Percentiles rank a stretch among this genome's conserved stretches.
Evolutionary conservation across 2,329 filamentous ascomycete genomes (phyloP).

Genomic region (Colletotrichum graminicola): DNA sequence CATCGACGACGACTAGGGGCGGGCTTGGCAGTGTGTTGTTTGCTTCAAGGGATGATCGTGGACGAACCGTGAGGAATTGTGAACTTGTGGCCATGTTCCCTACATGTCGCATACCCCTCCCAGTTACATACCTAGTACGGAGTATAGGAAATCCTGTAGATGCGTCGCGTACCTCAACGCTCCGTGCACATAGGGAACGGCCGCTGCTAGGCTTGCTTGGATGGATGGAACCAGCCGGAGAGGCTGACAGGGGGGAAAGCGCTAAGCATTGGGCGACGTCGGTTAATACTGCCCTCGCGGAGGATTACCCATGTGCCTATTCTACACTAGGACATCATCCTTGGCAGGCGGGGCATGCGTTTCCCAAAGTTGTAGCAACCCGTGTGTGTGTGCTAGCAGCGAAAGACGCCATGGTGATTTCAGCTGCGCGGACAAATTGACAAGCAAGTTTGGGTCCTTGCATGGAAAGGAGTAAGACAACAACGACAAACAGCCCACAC

Average conservation of each 20-base stretch:
- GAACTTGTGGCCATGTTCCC: not conserved
- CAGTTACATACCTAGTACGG: no score
- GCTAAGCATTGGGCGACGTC: constrained; percentile 36
- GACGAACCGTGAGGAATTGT: not conserved
- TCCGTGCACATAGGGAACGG: constrained; percentile 19
- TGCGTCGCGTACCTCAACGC: constrained; percentile 11
- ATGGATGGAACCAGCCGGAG: constrained; percentile 25
- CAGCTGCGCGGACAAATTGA: constrained; percentile 11
- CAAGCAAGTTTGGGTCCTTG: constrained; percentile 17
- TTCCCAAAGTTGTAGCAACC: constrained; percentile 13
- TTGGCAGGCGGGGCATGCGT: constrained; percentile 32
- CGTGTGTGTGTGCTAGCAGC: constrained; percentile 9
- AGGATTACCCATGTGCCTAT: constrained; percentile 29
- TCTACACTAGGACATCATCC: constrained; percentile 34
- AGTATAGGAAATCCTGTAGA: constrained; percentile 20
- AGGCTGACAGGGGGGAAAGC: constrained; percentile 25
- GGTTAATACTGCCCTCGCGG: constrained; percentile 32
- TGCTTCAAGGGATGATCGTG: constrained; percentile 15
- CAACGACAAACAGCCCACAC: not conserved
- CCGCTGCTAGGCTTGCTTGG: constrained; percentile 14
- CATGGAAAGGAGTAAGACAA: constrained; percentile 2
- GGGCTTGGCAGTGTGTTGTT: not conserved
- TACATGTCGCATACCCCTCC: constrained; percentile 10
- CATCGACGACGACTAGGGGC: not conserved
- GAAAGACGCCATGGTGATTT: not conserved